Evolutionary conservation across 2,329 filamentous ascomycete genomes (phyloP).

Genomic region (Apiospora marii): DNA sequence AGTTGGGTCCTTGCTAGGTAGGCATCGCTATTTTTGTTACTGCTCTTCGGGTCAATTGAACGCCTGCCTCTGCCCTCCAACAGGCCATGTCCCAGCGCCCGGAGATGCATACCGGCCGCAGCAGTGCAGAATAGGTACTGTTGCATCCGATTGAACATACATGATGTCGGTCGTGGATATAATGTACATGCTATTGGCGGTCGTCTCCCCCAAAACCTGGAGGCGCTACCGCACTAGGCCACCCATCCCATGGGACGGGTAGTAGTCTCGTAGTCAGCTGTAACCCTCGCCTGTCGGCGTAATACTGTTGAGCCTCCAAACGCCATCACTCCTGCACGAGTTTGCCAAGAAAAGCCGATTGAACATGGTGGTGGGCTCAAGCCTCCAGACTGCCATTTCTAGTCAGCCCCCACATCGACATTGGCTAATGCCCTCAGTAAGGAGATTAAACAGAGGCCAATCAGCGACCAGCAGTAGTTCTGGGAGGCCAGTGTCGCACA

Average conservation of each 20-base stretch:
- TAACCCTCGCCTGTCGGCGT: constrained; percentile 3
- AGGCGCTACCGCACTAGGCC: constrained; percentile 8
- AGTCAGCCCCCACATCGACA: constrained; percentile 17
- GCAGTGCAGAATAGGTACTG: not conserved
- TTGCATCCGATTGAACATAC: not conserved
- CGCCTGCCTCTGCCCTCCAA: not conserved
- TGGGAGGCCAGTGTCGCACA: not conserved
- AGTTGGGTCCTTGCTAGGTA: not conserved
- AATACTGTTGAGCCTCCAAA: constrained; percentile 21
- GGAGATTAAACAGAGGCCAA: constrained; percentile 11
- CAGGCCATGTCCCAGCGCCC: not conserved
- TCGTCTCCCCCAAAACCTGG: constrained; percentile 16
- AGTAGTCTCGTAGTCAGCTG: not conserved
- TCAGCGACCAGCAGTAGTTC: not conserved
- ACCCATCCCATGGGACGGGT: constrained; percentile 13
- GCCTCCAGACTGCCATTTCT: constrained; percentile 17
- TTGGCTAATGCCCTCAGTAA: not conserved
- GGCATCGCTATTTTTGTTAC: not conserved
- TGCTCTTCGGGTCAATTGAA: not conserved
- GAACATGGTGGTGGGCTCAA: constrained; percentile 7
- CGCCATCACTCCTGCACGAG: constrained; percentile 11
- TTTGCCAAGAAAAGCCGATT: constrained; percentile 10
- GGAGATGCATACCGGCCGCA: not conserved
- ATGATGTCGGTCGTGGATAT: not conserved
- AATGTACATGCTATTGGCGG: not conserved